These are phyloP conservation scores for Bipolaris gigantea DNA, from an alignment of 2,329 filamentous ascomycete genomes.

Conservation along the genomic window DNA sequence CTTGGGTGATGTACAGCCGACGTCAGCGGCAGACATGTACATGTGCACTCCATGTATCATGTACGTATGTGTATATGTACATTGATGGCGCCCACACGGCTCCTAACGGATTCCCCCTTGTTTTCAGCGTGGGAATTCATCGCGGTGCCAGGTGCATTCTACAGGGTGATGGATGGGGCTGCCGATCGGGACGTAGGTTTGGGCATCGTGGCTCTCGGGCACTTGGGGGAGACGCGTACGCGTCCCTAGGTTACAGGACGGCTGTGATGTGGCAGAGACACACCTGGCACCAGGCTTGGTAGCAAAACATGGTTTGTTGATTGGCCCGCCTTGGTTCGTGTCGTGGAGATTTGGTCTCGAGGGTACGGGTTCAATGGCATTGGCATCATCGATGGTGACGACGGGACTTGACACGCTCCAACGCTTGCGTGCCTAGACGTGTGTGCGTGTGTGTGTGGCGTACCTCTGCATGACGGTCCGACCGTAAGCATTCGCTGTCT, in stretches of 20 bases:
- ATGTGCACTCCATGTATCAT: neutral
- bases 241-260: neutral
- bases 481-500: neutral
- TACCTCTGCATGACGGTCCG: neutral
- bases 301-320: neutral
- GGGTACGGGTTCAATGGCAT: neutral
- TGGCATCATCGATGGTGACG: neutral
- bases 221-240: neutral
- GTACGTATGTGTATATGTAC: neutral
- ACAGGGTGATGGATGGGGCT: neutral
- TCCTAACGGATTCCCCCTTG: no score
- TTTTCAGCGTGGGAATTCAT: neutral
- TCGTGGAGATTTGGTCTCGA: neutral
- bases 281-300: neutral
- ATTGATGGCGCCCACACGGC: neutral
- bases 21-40: conserved; percentile 1
- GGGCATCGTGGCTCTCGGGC: neutral
- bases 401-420: neutral
- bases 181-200: neutral
- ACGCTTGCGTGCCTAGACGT: neutral
- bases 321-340: neutral
- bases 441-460: neutral
- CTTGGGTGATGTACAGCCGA: neutral
- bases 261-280: neutral
- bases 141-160: neutral